These are phyloP conservation scores for Pulicaria dysenterica DNA, from an alignment of 129 eudicot species.

Conservation along the genomic window DNA sequence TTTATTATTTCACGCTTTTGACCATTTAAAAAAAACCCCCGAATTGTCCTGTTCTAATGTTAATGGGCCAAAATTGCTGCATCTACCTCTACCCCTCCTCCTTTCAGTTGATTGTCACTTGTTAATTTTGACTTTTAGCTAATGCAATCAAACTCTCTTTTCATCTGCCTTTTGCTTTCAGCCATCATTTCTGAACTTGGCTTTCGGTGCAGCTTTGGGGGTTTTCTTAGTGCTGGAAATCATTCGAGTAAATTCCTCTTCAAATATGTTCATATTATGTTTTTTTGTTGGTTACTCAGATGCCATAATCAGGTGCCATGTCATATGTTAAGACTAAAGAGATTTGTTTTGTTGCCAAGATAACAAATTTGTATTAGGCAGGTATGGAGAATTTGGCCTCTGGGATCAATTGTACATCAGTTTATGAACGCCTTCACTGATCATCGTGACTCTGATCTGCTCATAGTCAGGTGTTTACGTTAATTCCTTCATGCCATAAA, in stretches of 20 bases:
- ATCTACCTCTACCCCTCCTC: background rate
- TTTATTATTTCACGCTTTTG: background rate
- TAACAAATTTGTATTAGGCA: constrained; percentile 43
- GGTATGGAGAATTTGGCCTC: constrained; percentile 98
- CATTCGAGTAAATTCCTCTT: constrained; percentile 69
- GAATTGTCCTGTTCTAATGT: background rate
- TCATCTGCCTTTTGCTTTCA: constrained; percentile 34
- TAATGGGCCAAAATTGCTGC: background rate
- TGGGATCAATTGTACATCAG: constrained; percentile 75
- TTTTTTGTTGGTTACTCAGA: constrained; percentile 5
- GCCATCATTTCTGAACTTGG: constrained; percentile 85
- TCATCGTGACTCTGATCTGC: constrained; percentile 98
- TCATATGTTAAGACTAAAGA: background rate
- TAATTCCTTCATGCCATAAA: background rate
- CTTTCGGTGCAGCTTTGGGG: constrained; percentile 95
- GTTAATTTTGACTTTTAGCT: constrained; percentile 23
- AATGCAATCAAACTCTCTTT: background rate
- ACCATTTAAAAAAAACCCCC: background rate
- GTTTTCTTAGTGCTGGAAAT: constrained; percentile 80
- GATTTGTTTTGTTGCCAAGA: background rate
- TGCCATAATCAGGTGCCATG: background rate
- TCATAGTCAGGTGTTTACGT: constrained; percentile 71
- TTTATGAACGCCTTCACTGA: constrained; percentile 98
- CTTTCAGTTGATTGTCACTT: background rate
- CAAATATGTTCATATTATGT: background rate